Evolutionary conservation across 352 stramenopile species (phyloP).

Genomic region (Globisporangium okanoganense): DNA sequence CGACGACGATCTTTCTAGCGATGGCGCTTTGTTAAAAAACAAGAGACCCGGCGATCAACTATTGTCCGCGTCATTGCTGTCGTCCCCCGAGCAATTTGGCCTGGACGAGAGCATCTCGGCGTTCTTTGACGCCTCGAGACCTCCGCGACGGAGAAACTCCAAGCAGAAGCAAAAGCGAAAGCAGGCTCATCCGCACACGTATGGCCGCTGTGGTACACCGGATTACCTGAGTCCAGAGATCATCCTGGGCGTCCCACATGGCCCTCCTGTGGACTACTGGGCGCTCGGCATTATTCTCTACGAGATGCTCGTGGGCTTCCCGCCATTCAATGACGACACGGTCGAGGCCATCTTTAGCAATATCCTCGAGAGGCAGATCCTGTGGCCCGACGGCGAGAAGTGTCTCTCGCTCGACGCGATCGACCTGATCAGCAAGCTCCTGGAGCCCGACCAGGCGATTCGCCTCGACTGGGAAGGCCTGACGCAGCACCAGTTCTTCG

Average conservation of each 20-base stretch:
- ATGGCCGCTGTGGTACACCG: constrained; percentile 78
- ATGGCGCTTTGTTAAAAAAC: not conserved
- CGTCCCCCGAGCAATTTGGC: constrained; percentile 17
- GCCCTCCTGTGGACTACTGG: constrained; percentile 86
- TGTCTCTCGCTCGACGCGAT: constrained; percentile 76
- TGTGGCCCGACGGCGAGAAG: constrained; percentile 88
- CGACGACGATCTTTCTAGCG: not conserved
- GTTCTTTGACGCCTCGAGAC: constrained; percentile 16
- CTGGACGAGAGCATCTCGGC: constrained; percentile 22
- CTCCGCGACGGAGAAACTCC: constrained; percentile 9
- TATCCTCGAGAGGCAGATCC: constrained; percentile 78
- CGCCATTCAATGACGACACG: constrained; percentile 88
- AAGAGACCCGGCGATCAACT: constrained; percentile 4
- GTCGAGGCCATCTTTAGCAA: constrained; percentile 87
- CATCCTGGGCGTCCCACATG: constrained; percentile 64
- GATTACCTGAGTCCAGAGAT: constrained; percentile 90
- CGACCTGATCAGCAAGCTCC: constrained; percentile 77
- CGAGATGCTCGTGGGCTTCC: constrained; percentile 87
- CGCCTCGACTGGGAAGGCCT: constrained; percentile 72
- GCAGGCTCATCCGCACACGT: constrained; percentile 45
- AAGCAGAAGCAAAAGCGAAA: constrained; percentile 40
- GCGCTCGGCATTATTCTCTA: constrained; percentile 90
- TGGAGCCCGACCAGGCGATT: constrained; percentile 62
- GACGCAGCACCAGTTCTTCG: constrained; percentile 64
- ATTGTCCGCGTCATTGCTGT: not conserved